phyloP scores from a whole-genome alignment of 345 rosid species.

The Eucalyptus guilfoylei region DNA sequence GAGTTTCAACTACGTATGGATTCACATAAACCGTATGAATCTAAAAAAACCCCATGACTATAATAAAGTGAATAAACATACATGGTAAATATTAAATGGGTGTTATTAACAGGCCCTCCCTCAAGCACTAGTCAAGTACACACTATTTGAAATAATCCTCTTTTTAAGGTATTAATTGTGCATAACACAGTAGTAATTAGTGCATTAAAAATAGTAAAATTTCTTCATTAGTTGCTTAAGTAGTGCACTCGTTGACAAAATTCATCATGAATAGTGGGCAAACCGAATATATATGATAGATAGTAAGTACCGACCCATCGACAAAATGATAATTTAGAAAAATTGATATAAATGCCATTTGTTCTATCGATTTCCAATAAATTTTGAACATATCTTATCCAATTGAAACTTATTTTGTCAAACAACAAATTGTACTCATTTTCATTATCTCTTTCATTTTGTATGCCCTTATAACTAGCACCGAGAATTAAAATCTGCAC shows the following conservation, averaged over 20 bases:
- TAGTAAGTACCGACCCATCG: not conserved
- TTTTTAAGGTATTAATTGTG: fast-evolving
- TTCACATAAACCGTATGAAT: not conserved
- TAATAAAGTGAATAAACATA: not conserved
- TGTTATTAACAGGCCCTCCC: not conserved
- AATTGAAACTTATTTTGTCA: not conserved
- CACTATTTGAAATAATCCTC: not conserved
- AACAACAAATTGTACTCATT: not conserved
- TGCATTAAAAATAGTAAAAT: not conserved
- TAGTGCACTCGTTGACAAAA: not conserved
- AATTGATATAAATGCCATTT: not conserved
- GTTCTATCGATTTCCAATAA: not conserved
- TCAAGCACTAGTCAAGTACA: not conserved
- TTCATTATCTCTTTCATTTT: not conserved
- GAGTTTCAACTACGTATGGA: not conserved
- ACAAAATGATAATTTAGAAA: not conserved
- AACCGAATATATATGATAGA: not conserved
- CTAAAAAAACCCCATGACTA: not conserved
- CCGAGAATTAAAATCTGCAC: fast-evolving
- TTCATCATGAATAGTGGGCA: not conserved
- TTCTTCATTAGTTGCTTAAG: not conserved
- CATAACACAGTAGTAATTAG: not conserved
- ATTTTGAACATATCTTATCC: not conserved
- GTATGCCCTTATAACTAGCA: fast-evolving
- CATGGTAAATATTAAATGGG: not conserved